Base-by-base conservation (phyloP, 1,139 yeast species). In the Debaryomyces nepalensis region DNA sequence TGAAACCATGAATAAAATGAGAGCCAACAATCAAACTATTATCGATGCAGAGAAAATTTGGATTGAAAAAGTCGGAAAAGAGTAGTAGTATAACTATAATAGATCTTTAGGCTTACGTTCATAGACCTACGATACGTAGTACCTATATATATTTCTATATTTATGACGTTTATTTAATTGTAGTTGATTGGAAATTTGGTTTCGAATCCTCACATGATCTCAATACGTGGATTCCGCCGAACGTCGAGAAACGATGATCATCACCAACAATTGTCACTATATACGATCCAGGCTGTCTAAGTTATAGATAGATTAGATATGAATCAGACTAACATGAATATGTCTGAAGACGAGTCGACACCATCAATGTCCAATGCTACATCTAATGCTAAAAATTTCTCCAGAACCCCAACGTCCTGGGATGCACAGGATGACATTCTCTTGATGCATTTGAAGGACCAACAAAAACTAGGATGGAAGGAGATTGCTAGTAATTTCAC, bases 1-100 rank as follows among this genome's bases (percentile, higher is more conserved):
- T 43, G 99, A 93, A 71, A 93, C 99, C 2, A 84, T 93, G 85
- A 93, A 93, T 75, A 93, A 93, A 70, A 90, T 95, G 96, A 82
- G 79, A 70, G 95, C 98, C 46, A 93, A 93, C 68, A 85, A 86
- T 63, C 81, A 83, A 50, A 89, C 97, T 12, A 85, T 93, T 57
- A 83, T 84, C 21, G 90, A 88, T 63, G 98, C 98, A 3, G 98
- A 93, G 67, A 71, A 80, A 61, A 68, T 84, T 55, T 90, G 95
- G 95, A 68, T 71, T 26, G 72, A 73, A 33, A 73, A 72, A 55
- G 77, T 71, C 19, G 77, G 77, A 7, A 39, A 26, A 16, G 32
- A 21, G 11, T 16, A 35, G 12, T n/a, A 14, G 18, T 12, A 35
- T 15, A 19, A 10, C 20, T 26, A n/a, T 12, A 11, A 11, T 22